A percentile compares a stretch with the other conserved stretches of the same genome.
These are phyloP conservation scores for Sordariomycetes sp. DNA, from an alignment of 2,329 filamentous ascomycete species.

Conservation along the genomic window DNA sequence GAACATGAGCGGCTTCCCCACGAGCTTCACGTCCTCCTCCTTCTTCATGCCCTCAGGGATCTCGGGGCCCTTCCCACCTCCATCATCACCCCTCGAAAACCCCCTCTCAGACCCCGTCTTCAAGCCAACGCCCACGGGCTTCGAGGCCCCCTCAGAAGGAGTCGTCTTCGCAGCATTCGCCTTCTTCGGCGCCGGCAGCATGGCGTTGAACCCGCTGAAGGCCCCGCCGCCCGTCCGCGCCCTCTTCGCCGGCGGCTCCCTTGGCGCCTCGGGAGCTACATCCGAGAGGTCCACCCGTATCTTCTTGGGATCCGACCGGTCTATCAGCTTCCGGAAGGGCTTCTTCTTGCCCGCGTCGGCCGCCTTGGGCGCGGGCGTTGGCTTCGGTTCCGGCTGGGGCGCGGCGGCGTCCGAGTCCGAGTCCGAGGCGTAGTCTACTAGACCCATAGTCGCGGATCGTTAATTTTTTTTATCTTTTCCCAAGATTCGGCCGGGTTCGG, in stretches of 20 bases:
- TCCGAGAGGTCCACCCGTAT: constrained; percentile 71
- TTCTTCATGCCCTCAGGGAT: constrained; percentile 46
- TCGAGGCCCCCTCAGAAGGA: constrained; percentile 16
- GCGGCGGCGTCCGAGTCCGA: constrained; percentile 57
- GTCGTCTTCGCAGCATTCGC: constrained; percentile 23
- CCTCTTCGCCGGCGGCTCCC: constrained; percentile 56
- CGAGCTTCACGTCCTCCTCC: constrained; percentile 55
- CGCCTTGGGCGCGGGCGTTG: constrained; percentile 18
- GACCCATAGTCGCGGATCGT: constrained; percentile 51
- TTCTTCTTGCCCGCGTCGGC: constrained; percentile 37
- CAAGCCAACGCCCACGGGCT: constrained; percentile 40
- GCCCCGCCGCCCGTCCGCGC: constrained; percentile 48
- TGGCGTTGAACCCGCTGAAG: constrained; percentile 75
- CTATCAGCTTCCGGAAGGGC: constrained; percentile 68
- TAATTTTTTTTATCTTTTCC: too few species aligned
- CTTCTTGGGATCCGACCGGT: constrained; percentile 52
- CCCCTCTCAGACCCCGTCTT: constrained; percentile 78
- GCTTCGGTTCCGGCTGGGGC: constrained; percentile 18
- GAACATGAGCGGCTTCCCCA: constrained; percentile 79
- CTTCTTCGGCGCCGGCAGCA: constrained; percentile 76
- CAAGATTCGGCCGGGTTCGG: neutral
- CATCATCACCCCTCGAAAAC: constrained; percentile 48
- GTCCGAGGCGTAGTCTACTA: constrained; percentile 71
- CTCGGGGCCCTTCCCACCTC: constrained; percentile 24
- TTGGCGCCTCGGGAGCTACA: constrained; percentile 19